Conservation (phyloP, 306 rosid genomes). For the Cicer judaicum region DNA sequence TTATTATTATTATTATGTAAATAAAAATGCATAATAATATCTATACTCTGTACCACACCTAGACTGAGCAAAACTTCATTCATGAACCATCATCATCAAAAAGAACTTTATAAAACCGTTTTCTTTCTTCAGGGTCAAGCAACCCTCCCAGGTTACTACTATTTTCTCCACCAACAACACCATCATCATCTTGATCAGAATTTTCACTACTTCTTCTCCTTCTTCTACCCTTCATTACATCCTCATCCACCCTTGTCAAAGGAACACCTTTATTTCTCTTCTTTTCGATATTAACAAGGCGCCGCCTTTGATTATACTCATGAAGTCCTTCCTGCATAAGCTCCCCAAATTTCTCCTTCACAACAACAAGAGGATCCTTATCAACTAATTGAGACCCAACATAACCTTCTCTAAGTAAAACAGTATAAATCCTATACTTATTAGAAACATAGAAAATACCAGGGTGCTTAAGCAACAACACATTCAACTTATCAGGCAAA, state of each 20-base stretch:
- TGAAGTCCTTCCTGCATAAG: conserved; percentile 95
- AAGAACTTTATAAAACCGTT: conserved; percentile 77
- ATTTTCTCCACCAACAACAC: conserved; percentile 45
- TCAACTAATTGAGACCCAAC: conserved; percentile 65
- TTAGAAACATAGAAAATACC: conserved; percentile 82
- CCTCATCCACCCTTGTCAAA: conserved; percentile 52
- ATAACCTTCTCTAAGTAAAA: conserved; percentile 81
- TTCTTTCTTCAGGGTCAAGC: conserved; percentile 90
- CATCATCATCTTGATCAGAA: conserved; percentile 50
- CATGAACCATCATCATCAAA: conserved; percentile 71
- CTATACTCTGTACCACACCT: conserved; percentile 7
- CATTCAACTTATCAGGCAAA: conserved; percentile 71
- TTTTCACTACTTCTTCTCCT: conserved; percentile 45
- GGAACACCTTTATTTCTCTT: conserved; percentile 63
- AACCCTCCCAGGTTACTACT: conserved; percentile 56
- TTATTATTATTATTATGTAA: not conserved
- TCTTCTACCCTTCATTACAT: conserved; percentile 45
- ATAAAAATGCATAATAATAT: not conserved
- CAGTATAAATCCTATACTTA: conserved; percentile 75
- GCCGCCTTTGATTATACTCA: conserved; percentile 74
- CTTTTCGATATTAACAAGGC: conserved; percentile 60
- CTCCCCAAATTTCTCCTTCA: conserved; percentile 85
- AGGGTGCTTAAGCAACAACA: conserved; percentile 78
- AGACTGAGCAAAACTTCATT: conserved; percentile 41
- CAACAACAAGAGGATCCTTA: conserved; percentile 77